Percentiles rank a stretch among this genome's conserved stretches.
Conservation (phyloP, 176 grass and related monocot species). For the Zoysia japonica region DNA sequence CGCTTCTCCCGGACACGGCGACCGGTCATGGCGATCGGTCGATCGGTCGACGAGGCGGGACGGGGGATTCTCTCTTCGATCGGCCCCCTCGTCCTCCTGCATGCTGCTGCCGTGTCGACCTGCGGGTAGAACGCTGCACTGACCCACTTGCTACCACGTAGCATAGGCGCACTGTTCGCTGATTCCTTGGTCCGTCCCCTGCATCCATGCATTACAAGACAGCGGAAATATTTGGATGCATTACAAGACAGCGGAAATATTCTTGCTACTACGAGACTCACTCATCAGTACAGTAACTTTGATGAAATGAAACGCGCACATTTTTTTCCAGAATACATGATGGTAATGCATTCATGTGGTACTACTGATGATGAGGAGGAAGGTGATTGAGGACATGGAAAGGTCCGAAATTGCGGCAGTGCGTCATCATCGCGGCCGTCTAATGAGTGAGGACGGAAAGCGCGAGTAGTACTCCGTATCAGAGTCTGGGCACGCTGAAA, state of each 20-base stretch:
- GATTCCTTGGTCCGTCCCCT: slow-evolving; percentile 8
- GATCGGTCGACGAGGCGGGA: background rate
- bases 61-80: slow-evolving; percentile 33
- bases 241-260: background rate
- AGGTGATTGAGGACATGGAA: background rate
- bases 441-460: slow-evolving; percentile 34
- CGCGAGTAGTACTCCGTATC: background rate
- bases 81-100: no score
- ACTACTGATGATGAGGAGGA: background rate
- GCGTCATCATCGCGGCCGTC: background rate
- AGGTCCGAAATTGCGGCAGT: slow-evolving; percentile 18
- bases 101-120: background rate
- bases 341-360: no score
- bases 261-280: background rate
- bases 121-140: background rate
- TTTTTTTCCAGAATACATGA: no score
- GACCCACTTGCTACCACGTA: background rate
- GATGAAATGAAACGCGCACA: no score
- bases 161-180: background rate
- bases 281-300: no score
- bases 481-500: slow-evolving; percentile 40
- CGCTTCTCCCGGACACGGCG: slow-evolving; percentile 44
- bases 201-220: background rate
- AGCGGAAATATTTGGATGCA: background rate
- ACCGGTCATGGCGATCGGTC: slow-evolving; percentile 12